Evolutionary conservation across 495 filamentous ascomycete genomes (phyloP).

Genomic region (Podospora tetraspora): DNA sequence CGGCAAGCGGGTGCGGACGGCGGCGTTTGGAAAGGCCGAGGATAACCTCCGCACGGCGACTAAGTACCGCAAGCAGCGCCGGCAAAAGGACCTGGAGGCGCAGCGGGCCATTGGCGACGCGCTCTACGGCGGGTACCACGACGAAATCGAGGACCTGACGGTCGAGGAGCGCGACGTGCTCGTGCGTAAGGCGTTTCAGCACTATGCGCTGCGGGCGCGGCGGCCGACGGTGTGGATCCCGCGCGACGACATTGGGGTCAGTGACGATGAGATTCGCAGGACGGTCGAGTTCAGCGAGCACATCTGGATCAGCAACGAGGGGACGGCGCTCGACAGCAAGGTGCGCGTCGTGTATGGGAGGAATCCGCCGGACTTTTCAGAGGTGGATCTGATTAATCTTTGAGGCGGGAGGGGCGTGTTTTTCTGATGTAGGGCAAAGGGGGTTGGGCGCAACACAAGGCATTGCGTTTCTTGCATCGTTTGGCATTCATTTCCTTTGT

Average conservation of each 20-base stretch:
- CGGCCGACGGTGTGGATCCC: constrained; percentile 93
- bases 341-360: constrained; percentile 79
- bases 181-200: constrained; percentile 84
- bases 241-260: constrained; percentile 81
- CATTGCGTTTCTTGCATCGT: not conserved
- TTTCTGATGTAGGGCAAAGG: not conserved
- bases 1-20: constrained; percentile 36
- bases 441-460: not conserved
- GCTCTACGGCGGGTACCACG: constrained; percentile 78
- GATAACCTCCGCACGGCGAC: constrained; percentile 33
- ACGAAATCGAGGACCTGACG: constrained; percentile 91
- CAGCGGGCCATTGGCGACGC: constrained; percentile 69
- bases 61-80: constrained; percentile 38
- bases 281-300: constrained; percentile 72
- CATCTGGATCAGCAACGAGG: constrained; percentile 93
- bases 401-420: constrained; percentile 27
- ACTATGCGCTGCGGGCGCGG: constrained; percentile 78
- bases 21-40: constrained; percentile 40
- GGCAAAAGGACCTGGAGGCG: constrained; percentile 55
- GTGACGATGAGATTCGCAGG: constrained; percentile 80
- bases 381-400: constrained; percentile 82
- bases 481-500: not conserved
- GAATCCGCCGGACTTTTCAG: constrained; percentile 87
- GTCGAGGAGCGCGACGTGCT: constrained; percentile 85
- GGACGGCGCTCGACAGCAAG: constrained; percentile 78